Evolutionary conservation across 2,329 filamentous ascomycete genomes (phyloP).

Genomic region (Trichoderma pleuroti): DNA sequence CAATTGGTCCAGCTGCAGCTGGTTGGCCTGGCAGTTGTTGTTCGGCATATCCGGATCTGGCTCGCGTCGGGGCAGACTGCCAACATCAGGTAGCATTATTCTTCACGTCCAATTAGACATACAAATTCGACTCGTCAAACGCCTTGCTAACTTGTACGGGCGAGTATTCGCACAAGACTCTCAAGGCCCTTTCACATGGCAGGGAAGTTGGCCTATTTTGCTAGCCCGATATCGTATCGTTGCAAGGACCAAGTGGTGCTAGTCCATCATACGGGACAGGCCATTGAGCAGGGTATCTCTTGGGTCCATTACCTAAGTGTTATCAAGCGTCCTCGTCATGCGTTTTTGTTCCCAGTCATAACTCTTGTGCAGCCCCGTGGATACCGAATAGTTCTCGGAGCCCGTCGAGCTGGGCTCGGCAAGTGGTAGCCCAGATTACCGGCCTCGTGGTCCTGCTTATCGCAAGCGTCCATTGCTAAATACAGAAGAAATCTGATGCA

Average conservation of each 20-base stretch:
- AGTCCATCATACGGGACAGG: not conserved
- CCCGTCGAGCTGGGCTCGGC: not conserved
- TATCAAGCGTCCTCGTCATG: not conserved
- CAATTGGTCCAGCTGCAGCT: not conserved
- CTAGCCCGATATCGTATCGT: not conserved
- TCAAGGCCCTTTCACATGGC: not conserved
- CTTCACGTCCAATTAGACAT: not conserved
- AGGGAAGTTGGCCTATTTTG: not conserved
- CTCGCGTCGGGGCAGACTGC: not conserved
- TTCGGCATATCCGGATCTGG: slow-evolving; percentile 3
- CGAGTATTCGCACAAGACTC: not conserved
- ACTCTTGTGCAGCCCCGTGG: not conserved
- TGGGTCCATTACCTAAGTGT: slow-evolving; percentile 6
- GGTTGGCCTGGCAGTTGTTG: not conserved
- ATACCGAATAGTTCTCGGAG: not conserved
- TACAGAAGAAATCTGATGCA: not conserved
- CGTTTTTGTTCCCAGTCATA: not conserved
- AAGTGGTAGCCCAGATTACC: not conserved
- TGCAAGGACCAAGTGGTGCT: not conserved
- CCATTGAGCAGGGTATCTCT: not conserved
- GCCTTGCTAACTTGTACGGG: not conserved
- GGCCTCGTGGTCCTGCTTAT: not conserved
- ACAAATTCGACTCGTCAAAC: not conserved
- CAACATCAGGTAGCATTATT: not conserved
- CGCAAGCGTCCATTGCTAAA: not conserved